Evolutionary conservation across 1,284 basidiomycete species (phyloP).

Genomic region (Puccinia novopanici): DNA sequence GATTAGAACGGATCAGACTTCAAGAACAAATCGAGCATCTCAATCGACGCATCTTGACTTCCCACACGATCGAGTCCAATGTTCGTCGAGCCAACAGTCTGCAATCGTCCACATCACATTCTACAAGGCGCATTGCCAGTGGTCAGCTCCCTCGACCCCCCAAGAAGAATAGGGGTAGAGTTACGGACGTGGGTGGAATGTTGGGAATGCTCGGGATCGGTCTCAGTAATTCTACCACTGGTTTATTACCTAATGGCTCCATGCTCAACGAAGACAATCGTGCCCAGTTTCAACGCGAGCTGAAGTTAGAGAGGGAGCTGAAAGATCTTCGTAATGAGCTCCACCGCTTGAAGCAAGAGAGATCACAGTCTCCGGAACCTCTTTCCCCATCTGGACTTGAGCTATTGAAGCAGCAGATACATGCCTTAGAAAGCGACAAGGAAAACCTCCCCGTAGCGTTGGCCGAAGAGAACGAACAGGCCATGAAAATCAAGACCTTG

Average conservation of each 20-base stretch:
- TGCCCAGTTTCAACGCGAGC: constrained; percentile 42
- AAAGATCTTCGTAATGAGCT: constrained; percentile 20
- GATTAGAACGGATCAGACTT: constrained; percentile 46
- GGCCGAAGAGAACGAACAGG: constrained; percentile 11
- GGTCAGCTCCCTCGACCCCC: constrained; percentile 13
- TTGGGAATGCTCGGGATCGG: constrained; percentile 37
- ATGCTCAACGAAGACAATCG: constrained; percentile 34
- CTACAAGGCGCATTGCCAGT: constrained; percentile 32
- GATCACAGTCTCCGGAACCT: constrained; percentile 8
- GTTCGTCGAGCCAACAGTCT: constrained; percentile 34
- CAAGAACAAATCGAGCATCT: constrained; percentile 51
- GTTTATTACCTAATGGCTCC: constrained; percentile 19
- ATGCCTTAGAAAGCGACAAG: constrained; percentile 35
- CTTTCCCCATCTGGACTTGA: constrained; percentile 27
- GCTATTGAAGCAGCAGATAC: constrained; percentile 31
- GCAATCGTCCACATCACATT: not conserved
- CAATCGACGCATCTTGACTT: constrained; percentile 49
- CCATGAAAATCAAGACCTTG: constrained; percentile 14
- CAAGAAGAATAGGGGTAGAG: constrained; percentile 13
- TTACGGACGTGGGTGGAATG: constrained; percentile 45
- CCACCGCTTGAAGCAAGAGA: constrained; percentile 19
- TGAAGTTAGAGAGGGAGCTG: constrained; percentile 28
- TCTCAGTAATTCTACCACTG: constrained; percentile 24
- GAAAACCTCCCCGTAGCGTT: constrained; percentile 40
- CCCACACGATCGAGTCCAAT: constrained; percentile 41